Base-by-base conservation (phyloP, 2,329 filamentous ascomycete genomes). In the Beauveria sp. region DNA sequence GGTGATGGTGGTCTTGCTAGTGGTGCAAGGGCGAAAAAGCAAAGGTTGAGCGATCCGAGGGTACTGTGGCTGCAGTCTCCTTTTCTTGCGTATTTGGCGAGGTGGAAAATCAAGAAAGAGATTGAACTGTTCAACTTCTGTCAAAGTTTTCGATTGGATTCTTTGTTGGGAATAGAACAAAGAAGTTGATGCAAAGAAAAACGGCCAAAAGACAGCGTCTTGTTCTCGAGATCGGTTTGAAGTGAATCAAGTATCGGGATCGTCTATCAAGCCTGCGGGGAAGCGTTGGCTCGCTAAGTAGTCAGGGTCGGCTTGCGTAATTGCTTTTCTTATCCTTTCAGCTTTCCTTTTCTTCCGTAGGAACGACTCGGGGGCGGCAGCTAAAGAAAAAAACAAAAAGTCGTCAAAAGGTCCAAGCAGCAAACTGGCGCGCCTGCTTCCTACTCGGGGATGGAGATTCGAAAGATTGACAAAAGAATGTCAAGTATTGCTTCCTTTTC, bases 1-100 rank as follows among this genome's bases (percentile, higher is more conserved):
- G 37, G 14, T n/a, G 18, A 2, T 26, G n/a, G 16, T 48, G 50
- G 50, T 53, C 10, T 30, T 41, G 30, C 5, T 34, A 14, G 12
- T 43, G 26, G 44, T 50, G 43, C 55, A 57, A 57, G 55, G 55
- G 55, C 43, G 55, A 48, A 57, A 57, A 57, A 57, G 30, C 43
- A 47, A 57, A 50, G 55, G 30, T 44, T 26, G 43, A 34, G 44
- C 30, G 44, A 48, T 57, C 55, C 44, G 55, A 57, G 55, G 55
- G 55, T 55, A 14, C 10, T 24, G 52, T 44, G 20, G 52, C 37
- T 26, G 37, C 37, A 43, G 40, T 14, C 22, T 55, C 37, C 52
- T 43, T 28, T 55, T 44, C 37, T 41, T 12, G 30, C 28, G 37
- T 20, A 20, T 44, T 9, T 22, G 16, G 22, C 22, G 14, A 26